Percentiles rank a stretch among this genome's conserved stretches.
phyloP scores from a whole-genome alignment of 768 basidiomycete genomes.

The Tricholoma furcatifolium region DNA sequence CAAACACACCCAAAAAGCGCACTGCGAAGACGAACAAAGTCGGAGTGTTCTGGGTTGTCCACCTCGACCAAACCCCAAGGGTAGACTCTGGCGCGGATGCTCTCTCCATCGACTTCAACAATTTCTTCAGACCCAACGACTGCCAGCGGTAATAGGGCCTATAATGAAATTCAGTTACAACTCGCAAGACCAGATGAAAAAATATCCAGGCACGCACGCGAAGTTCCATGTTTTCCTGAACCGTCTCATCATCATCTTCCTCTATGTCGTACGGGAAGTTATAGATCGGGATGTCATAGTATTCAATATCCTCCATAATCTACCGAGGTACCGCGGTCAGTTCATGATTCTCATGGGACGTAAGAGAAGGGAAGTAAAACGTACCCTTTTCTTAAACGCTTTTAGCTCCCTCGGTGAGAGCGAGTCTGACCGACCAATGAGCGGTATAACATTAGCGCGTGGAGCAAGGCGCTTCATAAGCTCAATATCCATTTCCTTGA shows the following conservation, averaged over 20 bases:
- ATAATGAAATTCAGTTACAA: neutral
- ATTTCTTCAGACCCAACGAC: conserved; percentile 90
- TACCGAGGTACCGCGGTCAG: conserved; percentile 28
- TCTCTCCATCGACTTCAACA: conserved; percentile 75
- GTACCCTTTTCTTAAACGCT: conserved; percentile 79
- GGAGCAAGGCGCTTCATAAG: conserved; percentile 88
- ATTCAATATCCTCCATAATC: conserved; percentile 93
- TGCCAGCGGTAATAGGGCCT: conserved; percentile 79
- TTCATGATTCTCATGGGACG: neutral
- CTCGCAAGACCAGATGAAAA: neutral
- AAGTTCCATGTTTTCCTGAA: conserved; percentile 87
- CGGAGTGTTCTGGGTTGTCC: conserved; percentile 89
- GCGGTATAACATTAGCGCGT: conserved; percentile 92
- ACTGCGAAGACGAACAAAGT: conserved; percentile 75
- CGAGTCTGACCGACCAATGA: conserved; percentile 87
- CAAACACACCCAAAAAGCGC: conserved; percentile 65
- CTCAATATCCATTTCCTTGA: conserved; percentile 92
- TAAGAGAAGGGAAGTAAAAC: conserved; percentile 19
- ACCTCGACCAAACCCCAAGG: conserved; percentile 93
- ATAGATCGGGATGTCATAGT: conserved; percentile 88
- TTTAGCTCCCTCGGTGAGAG: conserved; percentile 77
- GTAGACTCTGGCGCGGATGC: conserved; percentile 79
- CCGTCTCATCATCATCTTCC: conserved; percentile 92
- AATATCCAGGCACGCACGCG: conserved; percentile 43
- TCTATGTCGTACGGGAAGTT: conserved; percentile 95